Evolutionary conservation across 306 rosid genomes (phyloP).

Genomic region (Ormosia emarginata): DNA sequence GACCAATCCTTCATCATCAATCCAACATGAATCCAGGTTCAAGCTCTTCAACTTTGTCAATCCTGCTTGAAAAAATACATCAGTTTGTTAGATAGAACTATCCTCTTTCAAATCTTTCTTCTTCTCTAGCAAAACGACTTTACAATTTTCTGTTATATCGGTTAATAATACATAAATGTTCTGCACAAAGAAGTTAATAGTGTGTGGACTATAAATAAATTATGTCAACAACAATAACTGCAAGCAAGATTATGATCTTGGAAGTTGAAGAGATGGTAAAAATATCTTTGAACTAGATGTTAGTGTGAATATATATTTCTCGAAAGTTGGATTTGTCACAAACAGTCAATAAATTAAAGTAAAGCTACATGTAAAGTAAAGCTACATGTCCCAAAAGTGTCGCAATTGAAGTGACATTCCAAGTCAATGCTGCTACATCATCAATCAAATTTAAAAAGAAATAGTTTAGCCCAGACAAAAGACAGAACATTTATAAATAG

Average conservation of each 20-base stretch:
- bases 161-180: not conserved
- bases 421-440: not conserved
- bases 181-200: not conserved
- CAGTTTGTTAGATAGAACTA: constrained; percentile 1
- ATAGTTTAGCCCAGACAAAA: not conserved
- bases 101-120: constrained; percentile 1
- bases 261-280: not conserved
- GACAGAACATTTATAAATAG: not conserved
- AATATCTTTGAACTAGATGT: not conserved
- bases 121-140: not conserved
- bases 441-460: not conserved
- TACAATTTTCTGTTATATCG: not conserved
- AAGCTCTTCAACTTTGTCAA: constrained; percentile 76
- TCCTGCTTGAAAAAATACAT: constrained; percentile 43
- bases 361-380: no score
- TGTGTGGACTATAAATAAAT: not conserved
- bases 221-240: not conserved
- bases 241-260: not conserved
- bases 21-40: constrained; percentile 84
- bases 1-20: constrained; percentile 76
- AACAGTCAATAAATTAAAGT: not conserved
- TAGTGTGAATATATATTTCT: not conserved
- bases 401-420: not conserved
- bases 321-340: not conserved
- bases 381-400: not conserved